Base-by-base conservation (phyloP, 306 rosid genomes). In the Rubus parviflorus region DNA sequence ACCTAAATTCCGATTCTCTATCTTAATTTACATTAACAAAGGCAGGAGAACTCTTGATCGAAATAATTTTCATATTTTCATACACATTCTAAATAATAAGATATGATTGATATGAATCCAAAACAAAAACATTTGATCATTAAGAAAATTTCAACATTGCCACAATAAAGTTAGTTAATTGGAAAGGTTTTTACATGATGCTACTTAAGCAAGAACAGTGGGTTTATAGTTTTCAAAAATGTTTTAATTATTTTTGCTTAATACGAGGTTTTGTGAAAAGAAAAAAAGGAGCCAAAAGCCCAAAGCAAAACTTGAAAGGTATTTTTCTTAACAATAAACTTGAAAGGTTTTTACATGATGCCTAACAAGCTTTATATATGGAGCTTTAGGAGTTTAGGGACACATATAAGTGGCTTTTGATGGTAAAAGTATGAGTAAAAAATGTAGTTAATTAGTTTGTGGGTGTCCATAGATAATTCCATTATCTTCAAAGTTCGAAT, bases 401-500 rank as follows among this genome's bases (percentile, higher is more conserved):
- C 30, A 30, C 10, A 43, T 42, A 20, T 43, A n/a, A 67, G 72
- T 42, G 72, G 19, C 3, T 67, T 42, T 23, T 14, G 10, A 22
- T 25, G 73, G 53, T 46, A 68, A 22, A 23, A 68, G 73, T 13
- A 67, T 43, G 22, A 20, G 48, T 41, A 42, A 6, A 47, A 23
- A 68, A 22, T 68, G 40, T 68, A 25, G 57, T 15, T 68, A 68
- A 56, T 56, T n/a, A 58, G 15, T 66, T 67, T 67, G 14, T 41
- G 71, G 51, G 22, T 40, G 5, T 51, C 56, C 62, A 8, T 57
- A 57, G 14, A 30, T 30, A 30, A 30, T 20, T 16, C 54, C n/a
- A 0, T 15, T 49, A 49, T 14, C 54, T 49, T 49, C 11, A 2
- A 30, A 30, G 35, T 30, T 30, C 35, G 35, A 30, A 30, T 30